Conservation (phyloP, 1,284 basidiomycete genomes). For the Lentinus polychrous region DNA sequence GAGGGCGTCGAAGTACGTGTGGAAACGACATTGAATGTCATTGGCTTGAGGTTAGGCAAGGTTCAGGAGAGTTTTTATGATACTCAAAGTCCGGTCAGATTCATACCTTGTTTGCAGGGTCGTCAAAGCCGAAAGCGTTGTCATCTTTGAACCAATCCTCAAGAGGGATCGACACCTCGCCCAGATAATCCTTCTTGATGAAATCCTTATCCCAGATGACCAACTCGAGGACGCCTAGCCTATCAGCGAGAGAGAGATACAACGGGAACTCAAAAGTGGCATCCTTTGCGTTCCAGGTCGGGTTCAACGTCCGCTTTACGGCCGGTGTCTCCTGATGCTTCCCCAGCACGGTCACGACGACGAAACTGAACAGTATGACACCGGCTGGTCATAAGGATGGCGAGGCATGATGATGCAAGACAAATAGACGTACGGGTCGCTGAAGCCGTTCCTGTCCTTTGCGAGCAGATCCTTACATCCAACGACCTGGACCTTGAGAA, state of each 20-base stretch:
- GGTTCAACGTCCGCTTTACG: constrained; percentile 75
- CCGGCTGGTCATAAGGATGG: neutral
- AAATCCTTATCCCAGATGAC: constrained; percentile 94
- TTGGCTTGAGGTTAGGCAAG: constrained; percentile 9
- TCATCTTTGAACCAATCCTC: constrained; percentile 74
- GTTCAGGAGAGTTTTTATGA: neutral
- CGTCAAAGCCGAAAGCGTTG: constrained; percentile 46
- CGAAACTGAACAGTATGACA: constrained; percentile 44
- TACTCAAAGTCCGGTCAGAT: neutral
- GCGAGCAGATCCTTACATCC: constrained; percentile 53
- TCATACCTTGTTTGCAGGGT: constrained; percentile 49
- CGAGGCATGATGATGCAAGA: neutral
- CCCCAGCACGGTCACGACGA: constrained; percentile 62
- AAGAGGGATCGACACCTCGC: constrained; percentile 74
- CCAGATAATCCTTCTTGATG: constrained; percentile 88
- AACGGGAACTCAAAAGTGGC: constrained; percentile 87
- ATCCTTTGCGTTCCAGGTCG: constrained; percentile 61
- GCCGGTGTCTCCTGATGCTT: constrained; percentile 74
- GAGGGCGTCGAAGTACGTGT: constrained; percentile 55
- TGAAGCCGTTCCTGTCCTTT: constrained; percentile 58
- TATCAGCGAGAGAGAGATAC: constrained; percentile 66
- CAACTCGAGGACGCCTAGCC: constrained; percentile 74
- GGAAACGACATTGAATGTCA: constrained; percentile 42
- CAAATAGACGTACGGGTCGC: constrained; percentile 60
- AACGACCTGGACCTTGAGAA: constrained; percentile 61